Evolutionary conservation across 305 asterid genomes (phyloP), one percentile per base, ranked within the genome.

Genomic region (Nicotiana rustica): DNA sequence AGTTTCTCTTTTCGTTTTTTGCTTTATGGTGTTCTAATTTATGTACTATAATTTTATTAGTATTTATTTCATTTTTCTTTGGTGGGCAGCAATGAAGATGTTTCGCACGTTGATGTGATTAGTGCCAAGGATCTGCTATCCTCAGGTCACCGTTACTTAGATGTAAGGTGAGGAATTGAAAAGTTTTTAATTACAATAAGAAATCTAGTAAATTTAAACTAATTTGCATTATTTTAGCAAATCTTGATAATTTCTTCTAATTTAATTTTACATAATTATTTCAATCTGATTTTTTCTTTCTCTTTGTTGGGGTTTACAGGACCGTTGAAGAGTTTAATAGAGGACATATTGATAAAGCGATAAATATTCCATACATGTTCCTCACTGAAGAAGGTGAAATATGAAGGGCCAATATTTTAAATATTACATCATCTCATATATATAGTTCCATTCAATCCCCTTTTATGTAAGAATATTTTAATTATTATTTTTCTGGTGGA

Each of bases 361-460:
- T 84, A 36, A 84, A 84, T 62, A 64, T 84, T 71, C 86, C 86
- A 4, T 84, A 80, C 52, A 79, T 84, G 86, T 80, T 84, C 61
- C 62, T 78, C 80, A 70, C 67, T 19, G 56, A 70, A 44, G 61
- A 84, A 80, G 86, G 84, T 44, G 52, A 44, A 44, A 44, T 2
- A 44, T 44, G 13, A 0, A 44, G 2, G 52, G 1, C 52, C 3
- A 44, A 44, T 41, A 41, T 44, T 44, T 44, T 44, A 44, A 44
- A 44, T 44, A 44, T 9, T 44, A 44, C 13, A 44, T 9, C 52
- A 44, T 2, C 13, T 44, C 52, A 44, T 44, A 44, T 33, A 44
- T 44, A 9, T 44, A 8, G 52, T 44, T 44, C 59, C n/a, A 15
- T 4, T 64, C 9, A 25, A 64, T 64, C 69, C 70, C 18, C 4